A percentile compares a stretch with the other conserved stretches of the same genome.
Conservation (phyloP, 2,329 filamentous ascomycete genomes). For the Curvularia eragrostidis region DNA sequence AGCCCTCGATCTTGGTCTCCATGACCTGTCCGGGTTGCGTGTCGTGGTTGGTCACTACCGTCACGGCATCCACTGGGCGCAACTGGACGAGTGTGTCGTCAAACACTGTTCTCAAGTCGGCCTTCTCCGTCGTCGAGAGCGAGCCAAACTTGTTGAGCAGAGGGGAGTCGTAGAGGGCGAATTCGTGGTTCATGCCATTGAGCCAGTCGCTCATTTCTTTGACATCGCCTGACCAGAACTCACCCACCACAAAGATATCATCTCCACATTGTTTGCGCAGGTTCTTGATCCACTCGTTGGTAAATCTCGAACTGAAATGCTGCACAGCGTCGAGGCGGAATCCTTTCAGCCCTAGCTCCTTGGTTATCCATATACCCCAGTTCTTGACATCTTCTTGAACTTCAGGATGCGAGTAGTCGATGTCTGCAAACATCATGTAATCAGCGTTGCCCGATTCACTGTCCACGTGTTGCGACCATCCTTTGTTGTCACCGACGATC, state of each 20-base stretch:
- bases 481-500: slow-evolving; percentile 67
- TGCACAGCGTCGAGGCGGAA: slow-evolving; percentile 76
- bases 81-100: slow-evolving; percentile 64
- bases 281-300: slow-evolving; percentile 67
- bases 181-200: slow-evolving; percentile 61
- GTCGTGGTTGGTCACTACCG: slow-evolving; percentile 76
- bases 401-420: slow-evolving; percentile 67
- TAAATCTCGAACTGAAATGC: slow-evolving; percentile 73
- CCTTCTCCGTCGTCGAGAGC: slow-evolving; percentile 62
- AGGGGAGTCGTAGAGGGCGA: slow-evolving; percentile 70
- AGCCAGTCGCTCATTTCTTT: slow-evolving; percentile 64
- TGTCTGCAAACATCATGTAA: slow-evolving; percentile 75
- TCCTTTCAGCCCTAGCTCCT: slow-evolving; percentile 66
- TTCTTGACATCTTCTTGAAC: slow-evolving; percentile 67
- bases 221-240: slow-evolving; percentile 70
- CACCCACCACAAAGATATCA: slow-evolving; percentile 70
- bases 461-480: slow-evolving; percentile 68
- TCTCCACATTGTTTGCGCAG: slow-evolving; percentile 58
- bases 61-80: slow-evolving; percentile 65
- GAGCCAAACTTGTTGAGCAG: slow-evolving; percentile 71
- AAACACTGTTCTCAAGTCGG: slow-evolving; percentile 70
- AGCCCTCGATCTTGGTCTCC: slow-evolving; percentile 67
- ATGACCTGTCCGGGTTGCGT: slow-evolving; percentile 70
- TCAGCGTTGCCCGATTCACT: slow-evolving; percentile 70
- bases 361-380: slow-evolving; percentile 73